These are phyloP conservation scores for Dryadomyces quercivorus DNA, from an alignment of 2,329 filamentous ascomycete species.

Conservation along the genomic window DNA sequence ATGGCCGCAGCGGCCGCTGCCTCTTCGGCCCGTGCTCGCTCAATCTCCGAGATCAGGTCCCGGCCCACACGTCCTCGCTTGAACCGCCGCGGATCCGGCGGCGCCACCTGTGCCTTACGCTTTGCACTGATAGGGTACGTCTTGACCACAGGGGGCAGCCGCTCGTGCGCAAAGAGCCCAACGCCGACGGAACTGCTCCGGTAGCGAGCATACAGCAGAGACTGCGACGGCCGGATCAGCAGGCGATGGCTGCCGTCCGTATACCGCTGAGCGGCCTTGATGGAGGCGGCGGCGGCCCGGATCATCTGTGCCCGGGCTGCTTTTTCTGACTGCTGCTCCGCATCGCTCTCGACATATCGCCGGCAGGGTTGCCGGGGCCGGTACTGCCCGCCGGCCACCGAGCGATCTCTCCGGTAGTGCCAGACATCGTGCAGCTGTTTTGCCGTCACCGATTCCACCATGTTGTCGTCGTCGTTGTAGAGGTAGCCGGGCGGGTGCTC, in stretches of 20 bases:
- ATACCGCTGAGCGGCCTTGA: conserved; percentile 5
- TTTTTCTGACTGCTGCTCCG: not conserved
- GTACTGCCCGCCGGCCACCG: not conserved
- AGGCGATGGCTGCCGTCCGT: conserved; percentile 3
- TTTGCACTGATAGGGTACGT: conserved; percentile 6
- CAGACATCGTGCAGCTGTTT: conserved; percentile 6
- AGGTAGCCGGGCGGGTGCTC: conserved; percentile 15
- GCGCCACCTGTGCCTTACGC: conserved; percentile 3
- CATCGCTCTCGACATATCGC: not conserved
- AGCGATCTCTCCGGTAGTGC: not conserved
- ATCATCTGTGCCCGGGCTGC: conserved; percentile 4
- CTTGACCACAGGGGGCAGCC: not conserved
- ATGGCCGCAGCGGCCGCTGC: conserved; percentile 3
- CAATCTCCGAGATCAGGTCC: not conserved
- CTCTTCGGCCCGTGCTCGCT: not conserved
- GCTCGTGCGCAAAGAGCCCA: not conserved
- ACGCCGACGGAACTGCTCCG: not conserved
- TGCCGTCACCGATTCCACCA: conserved; percentile 8
- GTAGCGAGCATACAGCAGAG: conserved; percentile 7
- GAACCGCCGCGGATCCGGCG: not conserved
- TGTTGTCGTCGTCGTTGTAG: conserved; percentile 12
- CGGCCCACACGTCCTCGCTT: conserved; percentile 7
- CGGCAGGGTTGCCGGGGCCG: conserved; percentile 1
- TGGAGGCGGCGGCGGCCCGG: conserved; percentile 8
- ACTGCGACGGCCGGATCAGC: conserved; percentile 4